Conservation (phyloP, 208 protist species). For the Angomonas desouzai region DNA sequence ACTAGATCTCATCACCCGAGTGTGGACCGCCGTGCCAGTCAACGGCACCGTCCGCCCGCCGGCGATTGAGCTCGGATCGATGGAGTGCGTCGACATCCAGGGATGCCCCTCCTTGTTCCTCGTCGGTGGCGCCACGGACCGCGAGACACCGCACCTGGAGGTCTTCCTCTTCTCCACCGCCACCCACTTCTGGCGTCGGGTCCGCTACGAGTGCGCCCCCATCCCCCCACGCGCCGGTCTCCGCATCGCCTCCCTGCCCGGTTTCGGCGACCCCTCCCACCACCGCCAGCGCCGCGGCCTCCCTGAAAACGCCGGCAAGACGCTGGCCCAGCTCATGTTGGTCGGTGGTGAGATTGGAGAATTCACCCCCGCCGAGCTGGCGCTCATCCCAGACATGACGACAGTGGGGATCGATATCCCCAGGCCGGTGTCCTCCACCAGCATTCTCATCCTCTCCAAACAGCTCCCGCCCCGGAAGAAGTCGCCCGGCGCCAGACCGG, state of each 20-base stretch:
- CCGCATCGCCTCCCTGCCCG: not conserved
- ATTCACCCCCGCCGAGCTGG: slow-evolving; percentile 3
- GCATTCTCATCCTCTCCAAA: slow-evolving; percentile 10
- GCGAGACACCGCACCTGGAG: slow-evolving; percentile 6
- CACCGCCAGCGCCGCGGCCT: slow-evolving; percentile 12
- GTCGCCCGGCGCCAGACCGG: not conserved
- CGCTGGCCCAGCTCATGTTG: slow-evolving; percentile 11
- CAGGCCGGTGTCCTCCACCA: slow-evolving; percentile 4
- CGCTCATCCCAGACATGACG: not conserved
- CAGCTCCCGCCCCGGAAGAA: not conserved
- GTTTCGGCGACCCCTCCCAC: not conserved
- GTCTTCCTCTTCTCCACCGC: slow-evolving; percentile 55
- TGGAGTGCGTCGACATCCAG: slow-evolving; percentile 34
- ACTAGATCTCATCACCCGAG: slow-evolving; percentile 52
- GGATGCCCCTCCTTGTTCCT: slow-evolving; percentile 47
- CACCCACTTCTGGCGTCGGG: slow-evolving; percentile 50
- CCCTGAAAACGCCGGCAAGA: not conserved
- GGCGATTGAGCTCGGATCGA: slow-evolving; percentile 46
- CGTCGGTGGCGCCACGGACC: slow-evolving; percentile 29
- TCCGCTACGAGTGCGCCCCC: slow-evolving; percentile 9
- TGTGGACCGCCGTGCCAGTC: slow-evolving; percentile 40
- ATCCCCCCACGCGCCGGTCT: slow-evolving; percentile 5
- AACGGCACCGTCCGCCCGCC: slow-evolving; percentile 57
- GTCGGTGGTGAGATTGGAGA: slow-evolving; percentile 14
- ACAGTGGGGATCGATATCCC: not conserved